Evolutionary conservation across 2,329 filamentous ascomycete genomes (phyloP), one percentile per base, ranked within the genome.

Genomic region (Colletotrichum sp.): DNA sequence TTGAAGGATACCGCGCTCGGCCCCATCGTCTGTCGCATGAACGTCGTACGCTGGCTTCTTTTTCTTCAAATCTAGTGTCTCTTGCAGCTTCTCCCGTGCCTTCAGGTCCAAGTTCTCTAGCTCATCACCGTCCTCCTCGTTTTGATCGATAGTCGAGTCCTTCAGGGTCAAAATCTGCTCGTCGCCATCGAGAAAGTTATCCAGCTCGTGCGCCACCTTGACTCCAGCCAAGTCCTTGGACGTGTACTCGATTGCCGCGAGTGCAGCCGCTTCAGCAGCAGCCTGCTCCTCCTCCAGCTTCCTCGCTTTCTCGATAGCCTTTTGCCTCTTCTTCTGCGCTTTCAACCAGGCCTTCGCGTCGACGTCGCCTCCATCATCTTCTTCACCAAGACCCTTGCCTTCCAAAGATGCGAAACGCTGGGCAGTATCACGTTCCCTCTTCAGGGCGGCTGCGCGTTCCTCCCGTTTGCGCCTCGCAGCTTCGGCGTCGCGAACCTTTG

Each of bases 131-230:
- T 96, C 94, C 32, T 95, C 96, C 74, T 96, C 95, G 36, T 95
- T 93, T 75, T 95, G 92, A 65, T 96, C 92, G 71, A 99, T 95
- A 1, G 95, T 95, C 1, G 94, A 92, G 85, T 99, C 97, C 82
- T 98, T 98, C n/a, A 99, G 90, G 0, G 96, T 98, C 69, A 99
- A 88, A 36, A 99, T 92, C 82, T 99, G 96, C 75, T 98, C 96
- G 75, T 95, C 93, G 21, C 92, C 94, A 69, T 95, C 95, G 28
- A 95, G 92, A 78, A 99, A 96, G 26, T 95, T 91, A 6, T 91
- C 92, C 75, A 96, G 86, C 83, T 98, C 95, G 83, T 99, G 97
- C 6, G 93, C 96, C 69, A 99, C 96, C 83, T 95, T 97, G 80
- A 99, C 93, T 49, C 96, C 97, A 1, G 95, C 94, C 65, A 99